Evolutionary conservation across 73 alveolate genomes (phyloP), one percentile per base, ranked within the genome.

Genomic region (Paramecium octaurelia): DNA sequence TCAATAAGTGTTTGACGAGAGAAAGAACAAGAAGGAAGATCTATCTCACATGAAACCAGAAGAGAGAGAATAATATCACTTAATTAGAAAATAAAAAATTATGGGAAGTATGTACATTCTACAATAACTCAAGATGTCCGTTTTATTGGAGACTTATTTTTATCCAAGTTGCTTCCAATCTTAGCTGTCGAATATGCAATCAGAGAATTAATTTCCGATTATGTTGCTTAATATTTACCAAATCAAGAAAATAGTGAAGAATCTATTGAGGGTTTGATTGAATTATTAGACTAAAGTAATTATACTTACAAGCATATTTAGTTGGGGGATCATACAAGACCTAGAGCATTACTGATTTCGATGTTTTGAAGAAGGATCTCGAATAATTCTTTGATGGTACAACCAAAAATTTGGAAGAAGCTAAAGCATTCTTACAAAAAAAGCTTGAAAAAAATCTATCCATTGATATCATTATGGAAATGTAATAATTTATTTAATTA

Each of bases 101-200:
- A 73, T 73, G 87, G 87, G 87, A 73, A 73, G 87, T 73, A 73
- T 34, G 59, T 36, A 31, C 3, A n/a, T 36, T 36, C 0, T 35
- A 68, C 6, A 31, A 31, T 14, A 35, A 38, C 18, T 11, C 7
- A 34, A 73, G 87, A 73, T 73, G 87, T 73, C 10, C 31, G 87
- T 1, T 73, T 73, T 38, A 73, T 73, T 73, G 87, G 87, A 73
- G 87, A 73, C 18, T 73, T 73, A 36, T 73, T 36, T 40, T 35
- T 36, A 35, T 35, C 34, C 3, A 73, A 73, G 9, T 8, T 35
- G n/a, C 46, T 73, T 16, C 87, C 87, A 10, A 29, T 36, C n/a
- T 31, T 36, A 18, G 87, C 87, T 73, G 59, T 73, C 3, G 54
- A 36, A 16, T 34, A 16, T 73, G 87, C 87, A 2, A 73, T 73